These are phyloP conservation scores for Silene uniflora DNA, from an alignment of 148 eudicot genomes.

Conservation along the genomic window DNA sequence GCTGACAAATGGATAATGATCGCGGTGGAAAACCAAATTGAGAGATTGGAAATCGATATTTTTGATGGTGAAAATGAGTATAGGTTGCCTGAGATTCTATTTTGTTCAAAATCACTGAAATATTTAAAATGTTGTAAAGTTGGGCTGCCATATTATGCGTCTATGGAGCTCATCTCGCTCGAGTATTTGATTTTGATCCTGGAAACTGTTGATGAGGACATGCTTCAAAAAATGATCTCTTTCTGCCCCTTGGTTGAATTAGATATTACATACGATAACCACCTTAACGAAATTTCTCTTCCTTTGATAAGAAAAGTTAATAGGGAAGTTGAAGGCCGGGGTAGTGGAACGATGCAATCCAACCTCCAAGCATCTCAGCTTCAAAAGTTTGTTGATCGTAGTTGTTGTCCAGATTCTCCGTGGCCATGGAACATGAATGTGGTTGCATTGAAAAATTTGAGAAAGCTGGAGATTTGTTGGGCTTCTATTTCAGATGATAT, in stretches of 20 bases:
- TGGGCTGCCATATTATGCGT: not conserved
- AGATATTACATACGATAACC: not conserved
- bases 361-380: not conserved
- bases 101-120: not conserved
- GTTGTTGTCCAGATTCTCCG: not conserved
- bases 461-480: not conserved
- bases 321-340: not conserved
- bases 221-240: not conserved
- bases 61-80: not conserved
- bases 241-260: constrained; percentile 7
- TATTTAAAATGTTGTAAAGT: not conserved
- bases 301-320: not conserved
- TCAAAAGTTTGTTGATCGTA: not conserved
- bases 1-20: not conserved
- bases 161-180: constrained; percentile 1
- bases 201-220: not conserved
- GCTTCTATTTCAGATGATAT: not conserved
- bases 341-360: not conserved
- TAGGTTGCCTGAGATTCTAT: not conserved
- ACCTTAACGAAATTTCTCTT: not conserved
- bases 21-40: constrained; percentile 10
- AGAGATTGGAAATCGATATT: not conserved
- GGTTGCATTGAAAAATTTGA: constrained; percentile 1
- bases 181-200: not conserved
- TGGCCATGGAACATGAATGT: not conserved